Evolutionary conservation across 2,329 filamentous ascomycete species (phyloP), one percentile per base, ranked within the genome.

Genomic region (Tolypocladium ophioglossoides): DNA sequence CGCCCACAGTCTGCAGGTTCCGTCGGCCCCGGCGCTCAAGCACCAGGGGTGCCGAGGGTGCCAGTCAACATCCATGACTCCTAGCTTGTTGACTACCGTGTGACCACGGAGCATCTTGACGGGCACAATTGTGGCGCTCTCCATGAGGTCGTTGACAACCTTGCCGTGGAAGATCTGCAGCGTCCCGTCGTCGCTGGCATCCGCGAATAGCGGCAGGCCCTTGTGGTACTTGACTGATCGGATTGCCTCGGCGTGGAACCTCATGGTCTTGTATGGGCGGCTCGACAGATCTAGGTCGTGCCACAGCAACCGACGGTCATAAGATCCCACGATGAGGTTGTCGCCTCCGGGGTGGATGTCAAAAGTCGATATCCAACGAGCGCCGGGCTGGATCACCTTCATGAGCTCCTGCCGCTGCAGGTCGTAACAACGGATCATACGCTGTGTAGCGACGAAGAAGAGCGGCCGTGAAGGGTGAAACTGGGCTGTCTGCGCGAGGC

Each of bases 101-200:
- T 99, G 94, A 1, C 94, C 94, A 65, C 83, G 86, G 50, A 99
- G 78, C 65, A 95, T 90, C 78, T 97, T 99, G 58, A 99, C 79
- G 10, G 94, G 94, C 52, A 97, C 94, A 65, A 99, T 96, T 16
- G 87, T 95, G 8, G 94, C 91, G 66, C 96, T 96, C 75, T 95
- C 91, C 82, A 99, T 89, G 68, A 96, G 77, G 68, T 99, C 94
- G 57, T 85, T 90, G 34, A 95, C 91, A 32, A 97, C 92, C 72
- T 92, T 95, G 54, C 91, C 92, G 68, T 97, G 92, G 82, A 97
- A 97, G 53, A 99, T 88, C 70, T 99, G 94, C 60, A 97, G 74
- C 22, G 86, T 90, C 32, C 94, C 94, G 69, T 99, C 94, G 68
- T 99, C 95, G 68, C 88, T 94, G 22, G 90, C 91, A 68, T 97